Percentiles rank a stretch among this genome's conserved stretches.
Conservation (phyloP, 257 asterid genomes). For the Solanum virginianum region DNA sequence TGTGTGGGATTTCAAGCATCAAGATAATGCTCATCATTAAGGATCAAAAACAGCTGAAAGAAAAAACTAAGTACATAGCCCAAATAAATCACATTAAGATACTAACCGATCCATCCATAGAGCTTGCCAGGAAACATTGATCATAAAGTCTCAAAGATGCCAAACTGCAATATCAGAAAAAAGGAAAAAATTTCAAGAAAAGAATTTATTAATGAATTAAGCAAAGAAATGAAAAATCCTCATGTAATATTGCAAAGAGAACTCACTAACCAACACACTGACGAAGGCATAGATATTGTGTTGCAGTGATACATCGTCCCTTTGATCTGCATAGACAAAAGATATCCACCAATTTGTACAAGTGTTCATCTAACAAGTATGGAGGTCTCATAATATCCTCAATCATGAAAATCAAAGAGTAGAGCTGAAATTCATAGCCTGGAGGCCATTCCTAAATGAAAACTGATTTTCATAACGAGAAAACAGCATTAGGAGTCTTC, state of each 20-base stretch:
- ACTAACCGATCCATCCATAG: conserved; percentile 98
- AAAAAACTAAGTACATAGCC: not conserved
- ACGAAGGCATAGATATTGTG: conserved; percentile 56
- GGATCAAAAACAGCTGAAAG: not conserved
- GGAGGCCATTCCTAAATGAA: not conserved
- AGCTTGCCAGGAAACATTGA: conserved; percentile 82
- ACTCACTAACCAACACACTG: conserved; percentile 66
- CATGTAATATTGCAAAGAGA: not conserved
- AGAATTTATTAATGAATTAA: not conserved
- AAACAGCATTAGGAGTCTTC: not conserved
- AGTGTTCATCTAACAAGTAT: not conserved
- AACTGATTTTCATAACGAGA: not conserved
- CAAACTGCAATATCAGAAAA: conserved; percentile 45
- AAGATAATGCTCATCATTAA: not conserved
- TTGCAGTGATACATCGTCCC: conserved; percentile 9
- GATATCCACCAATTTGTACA: not conserved
- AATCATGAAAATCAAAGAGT: not conserved
- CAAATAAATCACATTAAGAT: not conserved
- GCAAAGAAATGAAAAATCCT: not conserved
- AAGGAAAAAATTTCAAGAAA: not conserved
- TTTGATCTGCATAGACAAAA: conserved; percentile 38
- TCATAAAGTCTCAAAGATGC: conserved; percentile 47
- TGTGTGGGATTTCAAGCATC: not conserved
- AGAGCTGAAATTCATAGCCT: not conserved
- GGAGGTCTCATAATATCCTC: not conserved